Conservation (phyloP, 768 basidiomycete species). For the Hygrophoropsis aurantiaca region DNA sequence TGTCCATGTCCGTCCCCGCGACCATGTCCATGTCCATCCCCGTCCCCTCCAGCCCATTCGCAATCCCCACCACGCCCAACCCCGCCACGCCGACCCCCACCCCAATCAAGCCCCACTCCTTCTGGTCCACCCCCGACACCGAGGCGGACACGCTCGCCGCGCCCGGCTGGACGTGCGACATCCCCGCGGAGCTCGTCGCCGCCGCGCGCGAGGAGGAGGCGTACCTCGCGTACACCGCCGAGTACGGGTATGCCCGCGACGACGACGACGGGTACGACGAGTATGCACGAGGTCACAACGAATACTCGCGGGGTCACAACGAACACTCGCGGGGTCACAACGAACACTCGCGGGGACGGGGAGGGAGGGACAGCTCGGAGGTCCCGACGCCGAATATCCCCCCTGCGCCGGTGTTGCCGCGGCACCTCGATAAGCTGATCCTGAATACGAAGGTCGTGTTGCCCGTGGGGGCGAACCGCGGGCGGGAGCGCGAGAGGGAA, state of each 20-base stretch:
- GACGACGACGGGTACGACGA: conserved; percentile 6
- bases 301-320: too few species aligned
- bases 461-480: conserved; percentile 30
- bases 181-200: conserved; percentile 75
- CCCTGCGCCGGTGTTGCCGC: conserved; percentile 82
- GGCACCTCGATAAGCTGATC: conserved; percentile 93
- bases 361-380: conserved; percentile 38
- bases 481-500: conserved; percentile 35
- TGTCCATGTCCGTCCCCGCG: conserved; percentile 32
- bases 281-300: background rate
- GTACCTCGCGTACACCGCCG: conserved; percentile 48
- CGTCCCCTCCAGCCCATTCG: conserved; percentile 27
- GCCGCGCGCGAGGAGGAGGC: conserved; percentile 85
- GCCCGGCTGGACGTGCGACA: conserved; percentile 69
- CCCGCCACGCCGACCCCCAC: too few species aligned
- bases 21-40: conserved; percentile 34
- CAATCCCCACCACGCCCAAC: too few species aligned
- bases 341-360: too few species aligned
- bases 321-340: too few species aligned
- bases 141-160: too few species aligned
- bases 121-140: conserved; percentile 47
- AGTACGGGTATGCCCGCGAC: conserved; percentile 29
- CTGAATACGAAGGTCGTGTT: conserved; percentile 55
- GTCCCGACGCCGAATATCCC: conserved; percentile 78
- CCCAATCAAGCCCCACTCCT: conserved; percentile 39